Evolutionary conservation across 805 yeast genomes (phyloP), one percentile per base, ranked within the genome.

Genomic region (Teunomyces cretensis): DNA sequence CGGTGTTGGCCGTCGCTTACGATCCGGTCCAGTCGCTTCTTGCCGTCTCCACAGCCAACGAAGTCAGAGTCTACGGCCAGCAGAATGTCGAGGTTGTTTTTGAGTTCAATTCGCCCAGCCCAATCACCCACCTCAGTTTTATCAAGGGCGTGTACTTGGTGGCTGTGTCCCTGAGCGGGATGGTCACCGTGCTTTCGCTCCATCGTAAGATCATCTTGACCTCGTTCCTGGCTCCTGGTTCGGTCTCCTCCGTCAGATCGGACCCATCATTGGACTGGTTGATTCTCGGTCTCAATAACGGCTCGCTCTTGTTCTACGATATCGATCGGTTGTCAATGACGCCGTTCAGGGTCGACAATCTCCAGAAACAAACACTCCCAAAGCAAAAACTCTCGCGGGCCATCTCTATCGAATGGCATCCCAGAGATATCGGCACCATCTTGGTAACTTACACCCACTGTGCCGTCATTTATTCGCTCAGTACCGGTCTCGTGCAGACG

Each of bases 181-280:
- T 76, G 3, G 71, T 94, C 6, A 72, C 79, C 19, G 84, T 92
- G 3, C 75, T 88, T 36, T 89, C 96, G 0, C 58, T 92, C 16
- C 79, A 80, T 44, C 68, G 84, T 6, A 82, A 83, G 55, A 71
- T 75, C 48, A 69, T 86, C 7, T 62, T 92, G 43, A 78, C 80
- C 15, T 76, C 81, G 1, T 79, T 79, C 54, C 74, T 77, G 48
- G 77, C 88, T 1, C 84, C 86, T 1, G 83, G 86, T 1, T 72
- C 77, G 9, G 76, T 91, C n/a, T 74, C 87, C 1, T 75, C 87
- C 2, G 70, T 84, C 11, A 94, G 80, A 47, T 65, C 86, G 1
- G 99, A 94, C 57, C 97, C 97, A 2, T 76, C 95, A 0, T 62
- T 94, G 51, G 97, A 91, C 63, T 94, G 94, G 88, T 66, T 92